Percentiles rank a stretch among this genome's conserved stretches.
These are phyloP conservation scores for Fusarium acutatum DNA, from an alignment of 2,329 filamentous ascomycete species.

Conservation along the genomic window DNA sequence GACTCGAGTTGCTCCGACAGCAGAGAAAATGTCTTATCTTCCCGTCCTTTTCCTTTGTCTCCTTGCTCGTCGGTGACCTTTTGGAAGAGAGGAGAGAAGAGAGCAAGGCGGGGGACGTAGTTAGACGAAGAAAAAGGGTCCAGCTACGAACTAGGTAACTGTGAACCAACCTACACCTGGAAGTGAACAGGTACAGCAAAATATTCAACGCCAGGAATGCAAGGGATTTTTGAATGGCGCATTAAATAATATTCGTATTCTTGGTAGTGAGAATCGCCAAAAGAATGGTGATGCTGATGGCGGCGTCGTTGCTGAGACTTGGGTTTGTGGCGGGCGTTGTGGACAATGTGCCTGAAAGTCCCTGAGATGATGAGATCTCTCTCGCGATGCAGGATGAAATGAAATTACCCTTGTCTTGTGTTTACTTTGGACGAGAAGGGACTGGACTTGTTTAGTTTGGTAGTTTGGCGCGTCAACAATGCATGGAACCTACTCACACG, in stretches of 20 bases:
- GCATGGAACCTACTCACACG: neutral
- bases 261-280: neutral
- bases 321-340: conserved; percentile 24
- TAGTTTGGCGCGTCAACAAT: conserved; percentile 1
- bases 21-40: neutral
- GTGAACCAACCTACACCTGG: neutral
- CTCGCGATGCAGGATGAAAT: conserved; percentile 1
- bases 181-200: conserved; percentile 5
- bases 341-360: conserved; percentile 3
- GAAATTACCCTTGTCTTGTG: conserved; percentile 10
- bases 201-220: conserved; percentile 2
- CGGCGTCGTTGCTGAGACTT: neutral
- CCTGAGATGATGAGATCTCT: neutral
- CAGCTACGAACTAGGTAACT: neutral
- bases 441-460: conserved; percentile 10
- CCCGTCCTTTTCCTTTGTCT: neutral
- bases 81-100: conserved; percentile 3
- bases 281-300: neutral
- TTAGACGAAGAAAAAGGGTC: conserved; percentile 18
- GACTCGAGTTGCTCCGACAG: conserved; percentile 11
- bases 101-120: conserved; percentile 8
- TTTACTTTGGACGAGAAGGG: conserved; percentile 30
- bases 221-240: conserved; percentile 8
- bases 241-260: neutral
- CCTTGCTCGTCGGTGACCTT: neutral